Conservation (phyloP, 164 flowering plant genomes). For the Magnolia officinalis region DNA sequence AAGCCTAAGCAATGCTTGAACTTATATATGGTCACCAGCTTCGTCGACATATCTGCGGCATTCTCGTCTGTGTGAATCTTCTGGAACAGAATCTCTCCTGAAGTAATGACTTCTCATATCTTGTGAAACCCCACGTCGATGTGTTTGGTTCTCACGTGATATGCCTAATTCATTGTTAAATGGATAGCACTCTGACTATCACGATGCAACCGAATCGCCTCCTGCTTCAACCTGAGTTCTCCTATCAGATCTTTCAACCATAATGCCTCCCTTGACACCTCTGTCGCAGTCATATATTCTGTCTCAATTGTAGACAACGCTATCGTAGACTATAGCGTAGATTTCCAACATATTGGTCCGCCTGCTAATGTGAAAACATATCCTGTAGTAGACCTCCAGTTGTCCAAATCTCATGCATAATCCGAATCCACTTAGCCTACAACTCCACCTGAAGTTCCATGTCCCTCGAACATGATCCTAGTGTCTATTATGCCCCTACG, state of each 20-base stretch:
- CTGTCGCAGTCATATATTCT: not conserved
- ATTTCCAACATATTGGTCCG: not conserved
- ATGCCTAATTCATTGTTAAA: too few relatives aligned
- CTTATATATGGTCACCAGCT: too few relatives aligned
- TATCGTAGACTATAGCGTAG: not conserved
- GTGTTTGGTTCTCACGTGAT: too few relatives aligned
- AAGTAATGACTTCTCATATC: too few relatives aligned
- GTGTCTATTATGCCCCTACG: not conserved
- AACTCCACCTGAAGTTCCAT: not conserved
- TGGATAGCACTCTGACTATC: too few relatives aligned
- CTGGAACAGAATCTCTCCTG: too few relatives aligned
- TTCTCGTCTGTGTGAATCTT: too few relatives aligned
- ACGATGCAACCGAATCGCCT: too few relatives aligned
- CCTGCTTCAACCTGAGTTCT: too few relatives aligned
- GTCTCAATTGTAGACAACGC: not conserved
- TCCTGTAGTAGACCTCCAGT: not conserved
- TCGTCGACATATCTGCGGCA: too few relatives aligned
- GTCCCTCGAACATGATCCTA: not conserved
- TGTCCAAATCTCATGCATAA: not conserved
- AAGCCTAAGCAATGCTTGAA: too few relatives aligned
- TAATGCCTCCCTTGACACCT: not conserved
- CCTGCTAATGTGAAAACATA: not conserved
- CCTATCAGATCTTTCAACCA: not conserved
- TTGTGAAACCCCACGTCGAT: too few relatives aligned
- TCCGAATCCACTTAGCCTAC: not conserved